phyloP scores from a whole-genome alignment of 2,329 filamentous ascomycete genomes.

The Apiospora saccharicola region DNA sequence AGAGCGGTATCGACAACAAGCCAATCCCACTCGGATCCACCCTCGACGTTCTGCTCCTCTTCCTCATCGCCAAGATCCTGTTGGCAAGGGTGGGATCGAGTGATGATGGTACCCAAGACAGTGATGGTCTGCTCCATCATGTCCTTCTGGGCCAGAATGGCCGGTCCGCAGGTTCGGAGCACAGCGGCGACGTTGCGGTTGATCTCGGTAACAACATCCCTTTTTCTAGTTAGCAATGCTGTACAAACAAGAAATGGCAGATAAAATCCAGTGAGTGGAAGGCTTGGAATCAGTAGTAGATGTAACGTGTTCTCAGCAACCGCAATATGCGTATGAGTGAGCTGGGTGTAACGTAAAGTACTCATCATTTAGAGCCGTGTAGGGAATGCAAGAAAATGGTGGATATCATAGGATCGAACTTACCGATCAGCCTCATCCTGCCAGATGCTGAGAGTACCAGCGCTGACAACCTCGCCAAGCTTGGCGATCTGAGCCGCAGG shows the following conservation, averaged over 20 bases:
- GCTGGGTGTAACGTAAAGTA: conserved; percentile 95
- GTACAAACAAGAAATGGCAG: conserved; percentile 25
- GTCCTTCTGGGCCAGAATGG: conserved; percentile 77
- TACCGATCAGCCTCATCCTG: conserved; percentile 92
- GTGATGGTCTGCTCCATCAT: conserved; percentile 80
- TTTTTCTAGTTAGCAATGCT: conserved; percentile 57
- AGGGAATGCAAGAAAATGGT: conserved; percentile 31
- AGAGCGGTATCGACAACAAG: conserved; percentile 93
- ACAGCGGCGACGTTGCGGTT: conserved; percentile 92
- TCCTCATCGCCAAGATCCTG: conserved; percentile 85
- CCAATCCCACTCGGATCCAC: conserved; percentile 97
- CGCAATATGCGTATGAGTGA: conserved; percentile 95
- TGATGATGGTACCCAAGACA: conserved; percentile 80
- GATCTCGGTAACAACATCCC: conserved; percentile 89
- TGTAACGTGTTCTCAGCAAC: conserved; percentile 87
- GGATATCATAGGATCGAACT: conserved; percentile 51
- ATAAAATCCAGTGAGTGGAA: conserved; percentile 32
- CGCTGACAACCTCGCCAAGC: conserved; percentile 85
- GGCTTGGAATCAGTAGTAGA: conserved; percentile 37
- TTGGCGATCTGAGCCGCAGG: conserved; percentile 83
- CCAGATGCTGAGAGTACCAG: conserved; percentile 85
- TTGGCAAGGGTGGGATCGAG: conserved; percentile 91
- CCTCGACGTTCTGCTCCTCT: conserved; percentile 74
- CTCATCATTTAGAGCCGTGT: conserved; percentile 77
- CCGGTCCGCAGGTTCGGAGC: conserved; percentile 88